These are phyloP conservation scores for Cylindrotheca closterium DNA, from an alignment of 108 stramenopile genomes.

Conservation along the genomic window DNA sequence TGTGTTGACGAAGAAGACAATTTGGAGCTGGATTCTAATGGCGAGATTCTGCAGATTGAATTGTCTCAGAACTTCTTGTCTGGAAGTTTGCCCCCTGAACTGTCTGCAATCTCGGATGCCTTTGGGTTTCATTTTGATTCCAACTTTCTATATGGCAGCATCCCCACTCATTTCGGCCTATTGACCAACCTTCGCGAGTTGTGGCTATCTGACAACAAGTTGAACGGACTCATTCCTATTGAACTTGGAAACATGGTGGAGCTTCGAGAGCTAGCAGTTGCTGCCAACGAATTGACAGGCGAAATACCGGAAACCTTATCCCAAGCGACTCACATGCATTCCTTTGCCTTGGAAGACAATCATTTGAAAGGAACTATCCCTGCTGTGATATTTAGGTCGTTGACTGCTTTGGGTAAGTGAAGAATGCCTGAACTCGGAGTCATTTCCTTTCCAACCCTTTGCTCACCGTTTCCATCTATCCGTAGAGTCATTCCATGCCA, in stretches of 20 bases:
- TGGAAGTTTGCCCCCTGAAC: slow-evolving; percentile 37
- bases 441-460: neutral
- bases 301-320: slow-evolving; percentile 33
- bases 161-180: slow-evolving; percentile 47
- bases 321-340: slow-evolving; percentile 21
- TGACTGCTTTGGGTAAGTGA: slow-evolving; percentile 4
- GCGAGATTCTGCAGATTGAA: slow-evolving; percentile 13
- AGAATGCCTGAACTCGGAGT: neutral
- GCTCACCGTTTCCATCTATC: neutral
- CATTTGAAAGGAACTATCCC: slow-evolving; percentile 18
- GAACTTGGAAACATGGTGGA: slow-evolving; percentile 11
- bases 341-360: slow-evolving; percentile 33
- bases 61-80: slow-evolving; percentile 30
- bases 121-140: slow-evolving; percentile 38
- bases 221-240: slow-evolving; percentile 20
- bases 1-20: slow-evolving; percentile 15
- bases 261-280: slow-evolving; percentile 26
- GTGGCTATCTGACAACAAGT: slow-evolving; percentile 20
- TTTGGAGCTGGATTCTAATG: slow-evolving; percentile 12
- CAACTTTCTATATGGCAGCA: slow-evolving; percentile 58
- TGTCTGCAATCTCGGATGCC: slow-evolving; percentile 34
- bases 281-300: slow-evolving; percentile 24
- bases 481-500: slow-evolving; percentile 16
- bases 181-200: slow-evolving; percentile 36
- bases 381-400: neutral